Evolutionary conservation across 2,329 filamentous ascomycete genomes (phyloP).

Genomic region (Dendrostoma leiphaemia): DNA sequence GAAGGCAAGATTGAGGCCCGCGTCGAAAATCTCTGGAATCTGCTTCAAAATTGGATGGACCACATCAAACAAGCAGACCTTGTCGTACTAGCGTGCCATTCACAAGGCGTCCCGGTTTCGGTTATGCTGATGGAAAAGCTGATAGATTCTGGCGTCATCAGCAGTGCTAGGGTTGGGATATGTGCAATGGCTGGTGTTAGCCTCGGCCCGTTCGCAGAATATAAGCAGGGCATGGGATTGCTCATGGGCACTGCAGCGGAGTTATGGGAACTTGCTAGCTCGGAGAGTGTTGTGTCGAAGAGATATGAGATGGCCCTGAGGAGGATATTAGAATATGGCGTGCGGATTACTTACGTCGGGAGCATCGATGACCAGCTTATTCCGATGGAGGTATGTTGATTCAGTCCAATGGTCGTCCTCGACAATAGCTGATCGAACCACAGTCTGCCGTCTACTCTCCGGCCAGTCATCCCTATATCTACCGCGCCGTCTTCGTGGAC

Average conservation of each 20-base stretch:
- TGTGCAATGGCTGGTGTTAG: constrained; percentile 89
- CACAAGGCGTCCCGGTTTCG: constrained; percentile 90
- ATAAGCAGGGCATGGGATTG: constrained; percentile 80
- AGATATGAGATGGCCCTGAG: constrained; percentile 76
- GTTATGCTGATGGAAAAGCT: constrained; percentile 91
- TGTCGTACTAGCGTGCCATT: constrained; percentile 89
- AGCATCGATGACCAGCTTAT: constrained; percentile 98
- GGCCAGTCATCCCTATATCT: constrained; percentile 87
- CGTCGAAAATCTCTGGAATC: constrained; percentile 90
- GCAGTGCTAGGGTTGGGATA: constrained; percentile 73
- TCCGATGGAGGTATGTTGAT: constrained; percentile 69
- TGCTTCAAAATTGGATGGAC: constrained; percentile 92
- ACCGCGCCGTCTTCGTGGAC: constrained; percentile 93
- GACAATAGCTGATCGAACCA: not conserved
- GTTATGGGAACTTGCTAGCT: constrained; percentile 88
- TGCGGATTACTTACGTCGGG: constrained; percentile 81
- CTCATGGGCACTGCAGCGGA: constrained; percentile 91
- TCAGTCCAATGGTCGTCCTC: not conserved
- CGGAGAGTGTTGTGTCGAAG: constrained; percentile 77
- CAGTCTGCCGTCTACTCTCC: constrained; percentile 82
- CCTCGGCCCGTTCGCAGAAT: constrained; percentile 87
- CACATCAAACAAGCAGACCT: constrained; percentile 85
- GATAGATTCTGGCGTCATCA: constrained; percentile 84
- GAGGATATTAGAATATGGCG: constrained; percentile 72
- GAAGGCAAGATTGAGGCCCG: constrained; percentile 89